Conservation (phyloP, 768 basidiomycete species). For the Neoboletus subvelutipes region DNA sequence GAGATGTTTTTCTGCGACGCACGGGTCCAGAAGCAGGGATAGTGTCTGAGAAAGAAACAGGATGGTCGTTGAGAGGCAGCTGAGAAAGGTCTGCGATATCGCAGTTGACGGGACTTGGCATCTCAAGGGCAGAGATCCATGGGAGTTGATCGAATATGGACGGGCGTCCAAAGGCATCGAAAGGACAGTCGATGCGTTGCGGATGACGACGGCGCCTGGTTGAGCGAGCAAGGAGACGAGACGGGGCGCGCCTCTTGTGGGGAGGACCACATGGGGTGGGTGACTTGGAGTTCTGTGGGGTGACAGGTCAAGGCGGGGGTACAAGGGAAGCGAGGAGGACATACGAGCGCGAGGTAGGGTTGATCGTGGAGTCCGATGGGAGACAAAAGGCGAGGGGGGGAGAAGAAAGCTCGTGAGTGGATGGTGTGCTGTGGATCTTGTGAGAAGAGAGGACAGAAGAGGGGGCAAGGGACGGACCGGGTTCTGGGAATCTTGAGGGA, state of each 20-base stretch:
- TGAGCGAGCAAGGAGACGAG: constrained; percentile 37
- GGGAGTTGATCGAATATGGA: constrained; percentile 61
- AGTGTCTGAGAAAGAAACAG: constrained; percentile 19
- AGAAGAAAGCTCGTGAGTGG: constrained; percentile 20
- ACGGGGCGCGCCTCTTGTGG: constrained; percentile 38
- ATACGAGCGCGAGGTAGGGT: constrained; percentile 20
- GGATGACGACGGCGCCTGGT: constrained; percentile 43
- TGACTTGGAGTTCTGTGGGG: constrained; percentile 38
- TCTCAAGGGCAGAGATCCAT: constrained; percentile 63
- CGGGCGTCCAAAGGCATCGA: constrained; percentile 34
- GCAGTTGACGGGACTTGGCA: constrained; percentile 43
- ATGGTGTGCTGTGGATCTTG: constrained; percentile 20
- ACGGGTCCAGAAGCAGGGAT: constrained; percentile 49
- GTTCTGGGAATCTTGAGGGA: constrained; percentile 3
- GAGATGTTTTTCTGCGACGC: constrained; percentile 54
- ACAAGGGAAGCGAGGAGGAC: not conserved
- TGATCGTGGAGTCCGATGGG: constrained; percentile 38
- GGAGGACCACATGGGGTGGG: constrained; percentile 38
- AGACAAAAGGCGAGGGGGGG: constrained; percentile 38
- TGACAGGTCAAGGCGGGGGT: constrained; percentile 7
- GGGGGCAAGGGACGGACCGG: constrained; percentile 8
- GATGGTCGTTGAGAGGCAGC: constrained; percentile 37
- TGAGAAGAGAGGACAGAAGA: constrained; percentile 8
- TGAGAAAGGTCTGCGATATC: constrained; percentile 71
- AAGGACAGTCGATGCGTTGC: constrained; percentile 40